Evolutionary conservation across 176 grass and related monocot species (phyloP), one percentile per base, ranked within the genome.

Genomic region (Rhynchospora pubera): DNA sequence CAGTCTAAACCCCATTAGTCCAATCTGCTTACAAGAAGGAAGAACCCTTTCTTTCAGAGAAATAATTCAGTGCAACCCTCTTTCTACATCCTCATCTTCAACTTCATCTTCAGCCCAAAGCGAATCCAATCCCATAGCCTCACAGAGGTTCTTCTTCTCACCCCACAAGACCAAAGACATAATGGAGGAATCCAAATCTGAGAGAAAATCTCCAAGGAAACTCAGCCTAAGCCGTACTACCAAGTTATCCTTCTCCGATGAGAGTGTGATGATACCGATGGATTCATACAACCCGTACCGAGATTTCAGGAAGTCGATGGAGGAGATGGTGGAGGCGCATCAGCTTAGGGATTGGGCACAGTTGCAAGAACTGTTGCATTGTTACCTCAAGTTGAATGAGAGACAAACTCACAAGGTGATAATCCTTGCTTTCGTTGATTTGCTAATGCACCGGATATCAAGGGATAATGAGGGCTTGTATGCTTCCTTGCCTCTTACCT

Each of bases 321-420:
- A 94, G 89, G 95, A 98, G 68, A 94, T 98, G 95, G 95, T 98
- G 85, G 10, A 60, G 9, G 92, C 89, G 59, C 90, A 98, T 76
- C 78, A 78, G 23, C 86, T 98, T 72, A 87, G 81, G 19, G 87
- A 92, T 59, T 93, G 90, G 95, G 63, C 66, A 0, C 48, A 81
- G 23, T 86, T 98, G 8, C 85, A 98, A 87, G 90, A 89, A 80
- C 86, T 98, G 28, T 81, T 98, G n/a, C 60, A 85, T 19, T 97
- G 92, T 81, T 97, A 94, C 81, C 85, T 97, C 30, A 86, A 86
- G n/a, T 79, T 92, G 65, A 97, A 97, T 55, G 78, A 69, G 24
- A 91, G 85, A 85, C 86, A 69, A 9, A 86, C 86, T 43, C 94
- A 97, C 55, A 74, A 80, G 0, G 71, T 92, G 67, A 97, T 97